A percentile compares a stretch with the other conserved stretches of the same genome.
These are phyloP conservation scores for Nannizzia gypsea DNA, from an alignment of 2,329 filamentous ascomycete genomes.

Conservation along the genomic window DNA sequence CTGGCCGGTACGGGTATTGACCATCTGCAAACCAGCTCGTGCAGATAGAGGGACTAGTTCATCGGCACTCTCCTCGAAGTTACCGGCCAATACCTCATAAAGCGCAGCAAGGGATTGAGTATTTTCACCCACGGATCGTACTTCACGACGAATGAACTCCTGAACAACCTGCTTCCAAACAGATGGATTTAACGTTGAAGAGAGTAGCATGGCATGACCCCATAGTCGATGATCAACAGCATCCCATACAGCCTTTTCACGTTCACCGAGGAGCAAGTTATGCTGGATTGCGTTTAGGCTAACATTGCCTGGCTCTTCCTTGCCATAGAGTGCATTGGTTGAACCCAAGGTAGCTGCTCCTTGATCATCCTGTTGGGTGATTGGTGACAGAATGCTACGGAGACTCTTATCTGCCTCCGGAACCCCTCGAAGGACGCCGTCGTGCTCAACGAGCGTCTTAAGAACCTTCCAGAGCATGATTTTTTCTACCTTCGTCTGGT, in stretches of 20 bases:
- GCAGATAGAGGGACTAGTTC: conserved; percentile 90
- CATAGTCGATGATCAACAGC: conserved; percentile 88
- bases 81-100: conserved; percentile 89
- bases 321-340: neutral
- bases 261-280: conserved; percentile 61
- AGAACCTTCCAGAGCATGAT: conserved; percentile 80
- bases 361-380: conserved; percentile 27
- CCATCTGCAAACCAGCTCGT: conserved; percentile 78
- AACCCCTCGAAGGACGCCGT: conserved; percentile 67
- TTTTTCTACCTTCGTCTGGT: conserved; percentile 61
- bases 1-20: conserved; percentile 55
- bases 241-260: conserved; percentile 84
- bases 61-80: conserved; percentile 86
- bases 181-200: conserved; percentile 53
- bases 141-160: conserved; percentile 90
- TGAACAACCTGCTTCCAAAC: conserved; percentile 88
- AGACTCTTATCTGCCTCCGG: conserved; percentile 61
- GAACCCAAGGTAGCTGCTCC: neutral
- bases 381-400: conserved; percentile 59
- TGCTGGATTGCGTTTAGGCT: conserved; percentile 12
- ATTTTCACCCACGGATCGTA: conserved; percentile 66
- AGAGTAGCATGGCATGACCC: conserved; percentile 91
- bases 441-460: conserved; percentile 69
- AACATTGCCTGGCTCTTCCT: conserved; percentile 9
- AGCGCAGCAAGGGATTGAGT: conserved; percentile 81